phyloP scores from a whole-genome alignment of 345 rosid species.

The Excoecaria cochinchinensis region DNA sequence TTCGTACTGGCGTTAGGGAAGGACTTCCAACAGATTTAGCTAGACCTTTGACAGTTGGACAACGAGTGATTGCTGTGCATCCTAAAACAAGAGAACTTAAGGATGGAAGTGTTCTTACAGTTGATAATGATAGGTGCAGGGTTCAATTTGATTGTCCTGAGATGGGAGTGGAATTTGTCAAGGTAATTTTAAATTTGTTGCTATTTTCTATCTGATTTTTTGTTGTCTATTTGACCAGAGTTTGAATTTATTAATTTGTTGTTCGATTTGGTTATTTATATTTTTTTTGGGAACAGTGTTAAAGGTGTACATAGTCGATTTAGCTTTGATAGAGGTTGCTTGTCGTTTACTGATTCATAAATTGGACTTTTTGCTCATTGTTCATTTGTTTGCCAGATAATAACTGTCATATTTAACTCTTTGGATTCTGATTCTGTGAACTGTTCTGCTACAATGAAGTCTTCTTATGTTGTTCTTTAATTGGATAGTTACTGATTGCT shows the following conservation, averaged over 20 bases:
- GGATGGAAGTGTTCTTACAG: conserved; percentile 33
- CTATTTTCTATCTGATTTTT: background rate
- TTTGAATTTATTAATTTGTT: background rate
- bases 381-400: background rate
- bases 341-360: background rate
- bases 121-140: conserved; percentile 33
- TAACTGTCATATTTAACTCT: background rate
- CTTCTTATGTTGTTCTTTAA: background rate
- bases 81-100: conserved; percentile 32
- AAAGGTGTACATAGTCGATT: background rate
- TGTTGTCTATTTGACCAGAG: background rate
- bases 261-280: background rate
- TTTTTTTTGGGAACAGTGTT: background rate
- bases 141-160: conserved; percentile 34
- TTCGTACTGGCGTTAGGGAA: conserved; percentile 24
- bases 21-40: conserved; percentile 41
- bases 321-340: background rate
- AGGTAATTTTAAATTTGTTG: conserved; percentile 17
- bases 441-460: background rate
- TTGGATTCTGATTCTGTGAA: background rate
- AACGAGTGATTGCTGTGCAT: conserved; percentile 30
- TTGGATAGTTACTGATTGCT: background rate
- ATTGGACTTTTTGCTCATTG: conserved; percentile 2
- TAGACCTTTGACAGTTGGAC: conserved; percentile 34
- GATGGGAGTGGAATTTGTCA: conserved; percentile 29